phyloP scores from a whole-genome alignment of 2,329 filamentous ascomycete species.

The Neonectria coccinea region DNA sequence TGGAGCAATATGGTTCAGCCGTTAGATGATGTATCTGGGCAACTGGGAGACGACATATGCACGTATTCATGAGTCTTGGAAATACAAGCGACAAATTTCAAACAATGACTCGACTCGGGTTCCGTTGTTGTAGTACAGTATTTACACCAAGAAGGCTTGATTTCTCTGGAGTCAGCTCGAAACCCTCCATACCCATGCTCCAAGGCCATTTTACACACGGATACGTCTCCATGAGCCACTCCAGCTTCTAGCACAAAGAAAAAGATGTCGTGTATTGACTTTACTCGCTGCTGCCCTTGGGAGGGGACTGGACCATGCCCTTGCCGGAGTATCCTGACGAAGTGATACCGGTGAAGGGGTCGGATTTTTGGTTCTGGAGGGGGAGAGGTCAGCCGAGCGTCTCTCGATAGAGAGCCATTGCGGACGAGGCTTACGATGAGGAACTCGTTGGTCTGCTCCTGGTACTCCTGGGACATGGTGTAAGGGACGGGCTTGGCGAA shows the following conservation, averaged over 20 bases:
- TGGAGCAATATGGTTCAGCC: constrained; percentile 32
- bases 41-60: constrained; percentile 31
- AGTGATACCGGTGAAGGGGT: constrained; percentile 87
- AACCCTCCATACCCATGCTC: constrained; percentile 47
- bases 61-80: constrained; percentile 23
- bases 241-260: constrained; percentile 52
- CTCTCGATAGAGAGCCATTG: not conserved
- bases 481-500: constrained; percentile 79
- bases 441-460: constrained; percentile 95
- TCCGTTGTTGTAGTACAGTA: constrained; percentile 58
- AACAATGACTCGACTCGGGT: constrained; percentile 51
- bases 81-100: constrained; percentile 41
- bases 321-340: constrained; percentile 82
- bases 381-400: constrained; percentile 29
- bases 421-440: constrained; percentile 73
- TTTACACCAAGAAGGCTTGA: constrained; percentile 53
- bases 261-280: constrained; percentile 44
- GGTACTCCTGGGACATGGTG: constrained; percentile 97
- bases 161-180: constrained; percentile 49
- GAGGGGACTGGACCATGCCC: constrained; percentile 80
- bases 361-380: constrained; percentile 81
- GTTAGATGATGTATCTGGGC: constrained; percentile 29
- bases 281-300: constrained; percentile 60
- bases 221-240: constrained; percentile 47
- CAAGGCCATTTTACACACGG: constrained; percentile 52